Evolutionary conservation across 805 yeast species (phyloP).

Genomic region (Zygosaccharomyces gambellarensis): DNA sequence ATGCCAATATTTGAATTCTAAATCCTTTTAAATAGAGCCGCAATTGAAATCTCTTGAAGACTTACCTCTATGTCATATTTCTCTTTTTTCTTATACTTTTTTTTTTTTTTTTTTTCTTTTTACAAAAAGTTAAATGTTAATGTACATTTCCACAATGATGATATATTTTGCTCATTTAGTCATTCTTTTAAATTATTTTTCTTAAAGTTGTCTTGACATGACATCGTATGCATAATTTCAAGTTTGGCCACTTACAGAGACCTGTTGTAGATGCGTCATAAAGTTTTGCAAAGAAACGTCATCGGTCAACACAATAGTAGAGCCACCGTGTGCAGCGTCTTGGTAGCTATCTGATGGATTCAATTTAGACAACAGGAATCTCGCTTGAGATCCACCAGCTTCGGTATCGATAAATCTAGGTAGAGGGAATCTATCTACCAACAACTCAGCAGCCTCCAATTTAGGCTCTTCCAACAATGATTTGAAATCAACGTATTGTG

Average conservation of each 20-base stretch:
- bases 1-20: slow-evolving; percentile 65
- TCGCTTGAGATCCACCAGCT: slow-evolving; percentile 97
- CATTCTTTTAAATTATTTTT: background rate
- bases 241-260: slow-evolving; percentile 60
- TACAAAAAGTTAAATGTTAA: background rate
- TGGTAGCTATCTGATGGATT: slow-evolving; percentile 88
- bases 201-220: background rate
- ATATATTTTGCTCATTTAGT: background rate
- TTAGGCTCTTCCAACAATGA: slow-evolving; percentile 83
- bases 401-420: slow-evolving; percentile 97
- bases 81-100: background rate
- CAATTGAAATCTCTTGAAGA: background rate
- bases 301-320: slow-evolving; percentile 88
- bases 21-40: slow-evolving; percentile 1
- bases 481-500: slow-evolving; percentile 84
- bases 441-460: slow-evolving; percentile 84
- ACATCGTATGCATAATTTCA: slow-evolving; percentile 10
- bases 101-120: slow-evolving; percentile 1
- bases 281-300: slow-evolving; percentile 93
- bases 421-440: slow-evolving; percentile 91
- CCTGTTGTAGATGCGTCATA: slow-evolving; percentile 89
- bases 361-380: slow-evolving; percentile 89
- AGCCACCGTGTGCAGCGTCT: slow-evolving; percentile 44
- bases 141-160: slow-evolving; percentile 4
- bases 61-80: background rate